phyloP scores from a whole-genome alignment of 2,329 filamentous ascomycete genomes.

The Cladosporium sp. region DNA sequence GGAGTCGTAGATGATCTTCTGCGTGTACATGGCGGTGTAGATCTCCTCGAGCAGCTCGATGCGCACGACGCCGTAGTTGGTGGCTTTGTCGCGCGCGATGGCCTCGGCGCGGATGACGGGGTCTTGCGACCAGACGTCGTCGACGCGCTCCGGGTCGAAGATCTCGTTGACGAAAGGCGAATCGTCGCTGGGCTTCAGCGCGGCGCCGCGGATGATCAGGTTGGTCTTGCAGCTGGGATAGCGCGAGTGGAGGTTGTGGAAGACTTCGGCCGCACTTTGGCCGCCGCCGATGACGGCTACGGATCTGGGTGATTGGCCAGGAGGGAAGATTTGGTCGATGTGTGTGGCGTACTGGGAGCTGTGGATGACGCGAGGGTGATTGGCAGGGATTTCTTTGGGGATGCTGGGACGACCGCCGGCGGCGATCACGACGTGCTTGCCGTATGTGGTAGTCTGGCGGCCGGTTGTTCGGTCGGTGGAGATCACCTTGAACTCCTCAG shows the following conservation, averaged over 20 bases:
- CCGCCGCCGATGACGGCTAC: conserved; percentile 85
- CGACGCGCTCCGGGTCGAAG: conserved; percentile 84
- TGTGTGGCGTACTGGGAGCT: conserved; percentile 77
- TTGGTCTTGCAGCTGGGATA: conserved; percentile 78
- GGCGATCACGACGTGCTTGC: conserved; percentile 67
- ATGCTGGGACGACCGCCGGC: conserved; percentile 66
- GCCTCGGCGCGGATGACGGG: conserved; percentile 57
- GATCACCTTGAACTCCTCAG: conserved; percentile 64
- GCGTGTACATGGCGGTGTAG: conserved; percentile 83
- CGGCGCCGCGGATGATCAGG: conserved; percentile 76
- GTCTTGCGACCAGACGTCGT: conserved; percentile 67
- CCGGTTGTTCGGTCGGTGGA: conserved; percentile 61
- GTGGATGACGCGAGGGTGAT: conserved; percentile 73
- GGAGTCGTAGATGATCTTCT: conserved; percentile 64
- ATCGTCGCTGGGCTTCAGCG: conserved; percentile 86
- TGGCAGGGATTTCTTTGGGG: conserved; percentile 63
- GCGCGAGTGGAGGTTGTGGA: conserved; percentile 75
- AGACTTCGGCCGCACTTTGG: conserved; percentile 93
- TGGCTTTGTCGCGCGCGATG: conserved; percentile 69
- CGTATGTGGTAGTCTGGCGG: conserved; percentile 48
- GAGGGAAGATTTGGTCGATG: conserved; percentile 56
- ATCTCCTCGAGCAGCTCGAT: conserved; percentile 85
- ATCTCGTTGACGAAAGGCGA: conserved; percentile 97
- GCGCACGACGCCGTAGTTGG: conserved; percentile 92
- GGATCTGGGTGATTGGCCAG: conserved; percentile 57